Percentiles rank a stretch among this genome's conserved stretches.
Conservation (phyloP, 75 land plant genomes). For the Sequoiadendron giganteum region DNA sequence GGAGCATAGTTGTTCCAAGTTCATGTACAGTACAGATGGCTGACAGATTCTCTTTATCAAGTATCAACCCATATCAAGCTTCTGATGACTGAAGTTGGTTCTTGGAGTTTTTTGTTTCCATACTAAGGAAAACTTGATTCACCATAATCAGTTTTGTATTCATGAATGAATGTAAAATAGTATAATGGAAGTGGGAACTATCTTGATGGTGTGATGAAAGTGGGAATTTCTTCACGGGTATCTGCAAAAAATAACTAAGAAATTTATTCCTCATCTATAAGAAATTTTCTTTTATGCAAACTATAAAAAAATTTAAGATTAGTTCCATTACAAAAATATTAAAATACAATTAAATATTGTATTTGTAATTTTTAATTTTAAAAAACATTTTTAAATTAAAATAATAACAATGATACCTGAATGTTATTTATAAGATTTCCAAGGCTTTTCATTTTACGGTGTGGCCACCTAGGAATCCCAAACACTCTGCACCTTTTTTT, state of each 20-base stretch:
- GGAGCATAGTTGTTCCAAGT: not conserved
- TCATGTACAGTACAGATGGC: not conserved
- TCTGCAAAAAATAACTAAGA: no score
- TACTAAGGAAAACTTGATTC: not conserved
- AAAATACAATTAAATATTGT: no score
- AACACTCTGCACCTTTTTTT: constrained; percentile 84
- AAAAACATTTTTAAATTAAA: no score
- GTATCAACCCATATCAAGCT: no score
- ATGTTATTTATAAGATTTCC: constrained; percentile 79
- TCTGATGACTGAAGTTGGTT: not conserved
- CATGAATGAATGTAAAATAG: not conserved
- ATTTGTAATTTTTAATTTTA: no score
- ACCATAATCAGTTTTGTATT: not conserved
- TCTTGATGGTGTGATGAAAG: not conserved
- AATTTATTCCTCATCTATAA: no score
- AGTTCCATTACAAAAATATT: no score
- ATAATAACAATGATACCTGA: constrained; percentile 58
- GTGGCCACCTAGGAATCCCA: constrained; percentile 84
- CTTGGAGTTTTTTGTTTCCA: not conserved
- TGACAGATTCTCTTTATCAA: not conserved
- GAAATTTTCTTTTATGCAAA: no score
- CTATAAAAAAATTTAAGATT: no score
- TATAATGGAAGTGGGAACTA: not conserved
- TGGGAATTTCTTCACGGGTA: not conserved
- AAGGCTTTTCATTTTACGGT: constrained; percentile 79